Conservation (phyloP, 495 filamentous ascomycete genomes). For the Diplogelasinospora grovesii region DNA sequence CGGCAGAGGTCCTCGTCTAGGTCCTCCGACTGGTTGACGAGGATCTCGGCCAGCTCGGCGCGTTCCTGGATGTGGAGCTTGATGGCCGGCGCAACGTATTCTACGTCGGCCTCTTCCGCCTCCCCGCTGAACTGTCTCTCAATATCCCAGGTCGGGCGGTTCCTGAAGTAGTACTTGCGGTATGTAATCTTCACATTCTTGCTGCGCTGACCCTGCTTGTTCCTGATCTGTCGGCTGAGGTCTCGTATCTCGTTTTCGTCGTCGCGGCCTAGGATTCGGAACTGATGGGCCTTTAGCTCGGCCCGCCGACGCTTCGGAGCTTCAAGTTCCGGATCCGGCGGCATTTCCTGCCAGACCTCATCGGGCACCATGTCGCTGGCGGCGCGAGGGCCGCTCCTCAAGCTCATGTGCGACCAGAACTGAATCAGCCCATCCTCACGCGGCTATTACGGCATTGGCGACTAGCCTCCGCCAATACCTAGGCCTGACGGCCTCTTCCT, state of each 20-base stretch:
- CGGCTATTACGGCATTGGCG: slow-evolving; percentile 3
- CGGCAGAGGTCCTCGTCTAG: slow-evolving; percentile 1
- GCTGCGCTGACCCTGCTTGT: slow-evolving; percentile 4
- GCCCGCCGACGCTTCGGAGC: slow-evolving; percentile 10
- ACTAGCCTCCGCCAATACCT: slow-evolving; percentile 4
- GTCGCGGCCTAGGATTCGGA: slow-evolving; percentile 8
- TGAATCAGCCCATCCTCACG: slow-evolving; percentile 4
- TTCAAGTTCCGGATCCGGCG: slow-evolving; percentile 15
- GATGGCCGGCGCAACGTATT: slow-evolving; percentile 1
- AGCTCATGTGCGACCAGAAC: slow-evolving; percentile 14
- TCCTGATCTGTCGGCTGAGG: slow-evolving; percentile 4
- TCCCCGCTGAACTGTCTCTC: slow-evolving; percentile 15
- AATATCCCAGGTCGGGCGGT: slow-evolving; percentile 22
- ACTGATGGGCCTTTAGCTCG: slow-evolving; percentile 14
- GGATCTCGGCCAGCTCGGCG: slow-evolving; percentile 1
- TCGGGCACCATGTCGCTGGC: slow-evolving; percentile 14
- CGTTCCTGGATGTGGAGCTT: slow-evolving; percentile 1
- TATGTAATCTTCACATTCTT: slow-evolving; percentile 7
- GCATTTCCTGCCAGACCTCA: slow-evolving; percentile 13
- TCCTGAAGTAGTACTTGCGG: slow-evolving; percentile 18
- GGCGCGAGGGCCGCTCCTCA: slow-evolving; percentile 19
- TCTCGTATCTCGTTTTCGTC: slow-evolving; percentile 10
- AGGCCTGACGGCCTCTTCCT: slow-evolving; percentile 1
- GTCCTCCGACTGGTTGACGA: slow-evolving; percentile 1
- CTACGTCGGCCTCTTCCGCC: not conserved